Percentiles rank a stretch among this genome's conserved stretches.
These are phyloP conservation scores for Pulveroboletus sp. DNA, from an alignment of 1,284 basidiomycete genomes.

Conservation along the genomic window DNA sequence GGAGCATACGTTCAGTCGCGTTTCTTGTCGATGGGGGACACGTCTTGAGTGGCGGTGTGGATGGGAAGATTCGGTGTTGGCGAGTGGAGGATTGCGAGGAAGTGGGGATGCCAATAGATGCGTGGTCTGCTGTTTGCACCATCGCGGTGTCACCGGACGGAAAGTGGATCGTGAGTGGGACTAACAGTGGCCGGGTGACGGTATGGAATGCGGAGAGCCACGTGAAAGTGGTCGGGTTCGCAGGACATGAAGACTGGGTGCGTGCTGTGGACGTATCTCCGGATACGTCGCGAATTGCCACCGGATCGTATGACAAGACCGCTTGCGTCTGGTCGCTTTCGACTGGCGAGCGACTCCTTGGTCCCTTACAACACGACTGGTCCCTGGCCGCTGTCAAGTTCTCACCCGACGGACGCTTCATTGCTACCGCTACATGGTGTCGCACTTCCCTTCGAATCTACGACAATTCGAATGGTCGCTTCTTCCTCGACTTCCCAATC, in stretches of 20 bases:
- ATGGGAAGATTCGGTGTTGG: slow-evolving; percentile 5
- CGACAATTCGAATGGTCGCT: background rate
- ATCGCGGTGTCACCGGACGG: slow-evolving; percentile 11
- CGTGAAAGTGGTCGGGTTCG: background rate
- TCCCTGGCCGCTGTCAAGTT: background rate
- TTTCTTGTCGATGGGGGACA: slow-evolving; percentile 2
- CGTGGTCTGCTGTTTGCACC: background rate
- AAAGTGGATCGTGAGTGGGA: slow-evolving; percentile 16
- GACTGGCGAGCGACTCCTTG: background rate
- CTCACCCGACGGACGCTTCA: background rate
- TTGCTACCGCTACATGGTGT: background rate
- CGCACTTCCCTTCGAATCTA: background rate
- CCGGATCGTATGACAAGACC: slow-evolving; percentile 9
- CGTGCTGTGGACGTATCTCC: slow-evolving; percentile 11
- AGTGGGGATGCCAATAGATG: slow-evolving; percentile 3
- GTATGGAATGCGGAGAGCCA: slow-evolving; percentile 9
- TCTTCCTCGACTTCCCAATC: background rate
- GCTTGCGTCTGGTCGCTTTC: slow-evolving; percentile 8
- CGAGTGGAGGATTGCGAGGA: slow-evolving; percentile 9
- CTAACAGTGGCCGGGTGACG: background rate
- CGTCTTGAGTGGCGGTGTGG: background rate
- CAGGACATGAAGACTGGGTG: background rate
- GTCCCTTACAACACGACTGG: background rate
- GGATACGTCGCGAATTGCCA: slow-evolving; percentile 7
- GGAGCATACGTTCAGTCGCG: background rate